These are phyloP conservation scores for Aspergillus proliferans DNA, from an alignment of 2,329 filamentous ascomycete genomes.

Conservation along the genomic window DNA sequence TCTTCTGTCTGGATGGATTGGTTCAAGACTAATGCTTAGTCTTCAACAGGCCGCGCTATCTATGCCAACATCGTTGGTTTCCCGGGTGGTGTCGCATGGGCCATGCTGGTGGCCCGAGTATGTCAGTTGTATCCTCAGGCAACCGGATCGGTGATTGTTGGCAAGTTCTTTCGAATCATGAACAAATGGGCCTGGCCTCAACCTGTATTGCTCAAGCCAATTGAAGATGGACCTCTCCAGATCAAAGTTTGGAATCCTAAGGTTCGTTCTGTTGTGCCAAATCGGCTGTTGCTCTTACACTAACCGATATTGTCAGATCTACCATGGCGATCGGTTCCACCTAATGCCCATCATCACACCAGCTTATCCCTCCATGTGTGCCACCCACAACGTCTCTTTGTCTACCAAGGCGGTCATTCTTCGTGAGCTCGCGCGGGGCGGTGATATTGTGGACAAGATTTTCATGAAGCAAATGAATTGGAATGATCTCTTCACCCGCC, in stretches of 20 bases:
- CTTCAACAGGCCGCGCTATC: conserved; percentile 61
- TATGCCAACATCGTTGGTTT: conserved; percentile 97
- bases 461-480: conserved; percentile 69
- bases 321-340: conserved; percentile 74
- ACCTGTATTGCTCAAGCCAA: conserved; percentile 82
- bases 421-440: conserved; percentile 71
- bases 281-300: neutral
- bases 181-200: conserved; percentile 88
- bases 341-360: conserved; percentile 98
- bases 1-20: neutral
- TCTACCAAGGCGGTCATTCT: conserved; percentile 83
- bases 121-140: conserved; percentile 95
- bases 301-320: conserved; percentile 50
- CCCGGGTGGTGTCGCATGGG: conserved; percentile 94
- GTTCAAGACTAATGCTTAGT: neutral
- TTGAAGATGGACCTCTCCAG: conserved; percentile 73
- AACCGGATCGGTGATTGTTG: conserved; percentile 77
- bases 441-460: conserved; percentile 72
- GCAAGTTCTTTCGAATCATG: conserved; percentile 93
- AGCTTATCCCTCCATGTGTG: conserved; percentile 95
- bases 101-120: conserved; percentile 91
- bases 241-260: conserved; percentile 93
- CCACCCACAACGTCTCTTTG: conserved; percentile 85
- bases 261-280: conserved; percentile 43
- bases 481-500: conserved; percentile 82